These are phyloP conservation scores for Pleoardoris graminearum DNA, from an alignment of 2,329 filamentous ascomycete genomes.

Conservation along the genomic window DNA sequence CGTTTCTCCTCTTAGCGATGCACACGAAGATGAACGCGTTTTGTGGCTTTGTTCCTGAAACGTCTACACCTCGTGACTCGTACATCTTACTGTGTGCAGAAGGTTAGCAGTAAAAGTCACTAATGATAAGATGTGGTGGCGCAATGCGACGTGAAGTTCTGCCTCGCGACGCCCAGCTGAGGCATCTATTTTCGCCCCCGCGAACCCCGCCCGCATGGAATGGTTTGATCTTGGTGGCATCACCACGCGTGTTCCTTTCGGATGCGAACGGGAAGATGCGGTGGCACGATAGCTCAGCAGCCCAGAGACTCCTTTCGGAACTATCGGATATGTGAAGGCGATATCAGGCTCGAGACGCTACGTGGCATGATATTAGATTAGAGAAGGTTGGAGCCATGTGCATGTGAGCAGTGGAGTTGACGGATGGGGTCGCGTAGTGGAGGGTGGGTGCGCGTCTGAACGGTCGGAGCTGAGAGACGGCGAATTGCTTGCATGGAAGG, in stretches of 20 bases:
- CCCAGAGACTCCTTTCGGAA: background rate
- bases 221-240: background rate
- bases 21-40: too few relatives aligned
- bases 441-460: background rate
- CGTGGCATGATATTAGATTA: background rate
- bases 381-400: background rate
- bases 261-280: background rate
- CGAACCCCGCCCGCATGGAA: too few relatives aligned
- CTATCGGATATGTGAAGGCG: slow-evolving; percentile 1
- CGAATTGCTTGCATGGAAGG: background rate
- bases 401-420: background rate
- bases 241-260: background rate
- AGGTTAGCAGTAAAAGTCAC: too few relatives aligned
- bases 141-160: too few relatives aligned
- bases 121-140: too few relatives aligned
- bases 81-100: too few relatives aligned
- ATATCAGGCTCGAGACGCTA: background rate
- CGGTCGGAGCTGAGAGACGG: background rate
- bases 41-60: too few relatives aligned
- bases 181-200: too few relatives aligned
- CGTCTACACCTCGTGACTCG: too few relatives aligned
- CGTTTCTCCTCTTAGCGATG: too few relatives aligned
- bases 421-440: background rate
- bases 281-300: background rate
- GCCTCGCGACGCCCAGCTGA: too few relatives aligned